These are phyloP conservation scores for Insectozyma bohioensis DNA, from an alignment of 1,139 yeast genomes.

Conservation along the genomic window DNA sequence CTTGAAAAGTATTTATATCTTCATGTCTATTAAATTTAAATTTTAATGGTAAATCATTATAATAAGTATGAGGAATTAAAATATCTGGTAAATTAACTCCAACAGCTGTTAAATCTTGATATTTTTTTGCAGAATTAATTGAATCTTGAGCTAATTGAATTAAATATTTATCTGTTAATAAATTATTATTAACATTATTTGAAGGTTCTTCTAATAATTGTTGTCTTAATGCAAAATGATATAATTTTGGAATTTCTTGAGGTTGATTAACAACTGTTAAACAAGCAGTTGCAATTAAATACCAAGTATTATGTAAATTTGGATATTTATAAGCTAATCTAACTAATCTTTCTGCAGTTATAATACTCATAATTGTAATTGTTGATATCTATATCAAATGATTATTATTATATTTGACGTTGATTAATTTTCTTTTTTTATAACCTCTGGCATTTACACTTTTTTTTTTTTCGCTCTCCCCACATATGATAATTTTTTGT, in stretches of 20 bases:
- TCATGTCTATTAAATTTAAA: conserved; percentile 32
- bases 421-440: no score
- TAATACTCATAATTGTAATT: conserved; percentile 18
- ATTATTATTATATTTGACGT: no score
- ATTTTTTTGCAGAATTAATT: conserved; percentile 38
- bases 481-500: no score
- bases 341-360: conserved; percentile 65
- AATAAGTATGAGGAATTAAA: conserved; percentile 41
- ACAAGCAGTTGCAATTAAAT: conserved; percentile 71
- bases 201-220: conserved; percentile 25
- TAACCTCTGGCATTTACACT: no score
- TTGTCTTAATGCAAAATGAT: conserved; percentile 68
- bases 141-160: conserved; percentile 36
- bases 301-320: conserved; percentile 59
- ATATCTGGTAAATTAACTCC: conserved; percentile 48
- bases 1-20: conserved; percentile 39
- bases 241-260: conserved; percentile 71
- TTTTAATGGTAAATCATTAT: conserved; percentile 38
- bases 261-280: conserved; percentile 82
- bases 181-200: conserved; percentile 4
- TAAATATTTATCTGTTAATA: conserved; percentile 26
- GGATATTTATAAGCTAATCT: conserved; percentile 56
- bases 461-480: no score
- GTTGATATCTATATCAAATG: conserved; percentile 16
- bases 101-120: conserved; percentile 40